Evolutionary conservation across 441 rosid species (phyloP).

Genomic region (Biscutella laevigata): DNA sequence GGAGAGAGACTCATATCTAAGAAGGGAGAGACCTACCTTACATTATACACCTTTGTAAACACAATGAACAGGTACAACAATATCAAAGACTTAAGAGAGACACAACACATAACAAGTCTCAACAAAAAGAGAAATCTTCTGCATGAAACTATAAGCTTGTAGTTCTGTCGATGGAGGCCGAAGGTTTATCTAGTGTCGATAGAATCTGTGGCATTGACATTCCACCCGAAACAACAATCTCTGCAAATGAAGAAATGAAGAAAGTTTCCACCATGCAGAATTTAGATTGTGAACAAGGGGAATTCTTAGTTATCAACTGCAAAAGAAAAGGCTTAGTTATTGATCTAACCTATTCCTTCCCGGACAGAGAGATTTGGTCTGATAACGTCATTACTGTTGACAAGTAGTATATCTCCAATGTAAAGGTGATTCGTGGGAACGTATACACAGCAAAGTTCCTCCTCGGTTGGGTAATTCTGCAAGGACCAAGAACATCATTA

Average conservation of each 20-base stretch:
- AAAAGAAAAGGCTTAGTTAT: too few relatives aligned
- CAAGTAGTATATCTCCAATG: conserved; percentile 78
- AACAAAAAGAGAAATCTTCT: not conserved
- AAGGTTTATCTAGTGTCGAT: conserved; percentile 48
- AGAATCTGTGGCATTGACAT: conserved; percentile 97
- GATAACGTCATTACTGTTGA: conserved; percentile 70
- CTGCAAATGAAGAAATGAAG: conserved; percentile 35
- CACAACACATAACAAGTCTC: conserved; percentile 9
- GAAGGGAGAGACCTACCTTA: conserved; percentile 16
- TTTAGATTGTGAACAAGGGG: too few relatives aligned
- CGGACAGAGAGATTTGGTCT: conserved; percentile 82
- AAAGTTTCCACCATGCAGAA: too few relatives aligned
- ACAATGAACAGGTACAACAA: conserved; percentile 19
- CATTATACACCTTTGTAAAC: conserved; percentile 26
- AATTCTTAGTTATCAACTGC: too few relatives aligned
- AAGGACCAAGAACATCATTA: conserved; percentile 2
- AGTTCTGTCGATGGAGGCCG: conserved; percentile 39
- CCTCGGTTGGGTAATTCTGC: conserved; percentile 77
- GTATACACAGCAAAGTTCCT: conserved; percentile 77
- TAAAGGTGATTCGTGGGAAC: conserved; percentile 92
- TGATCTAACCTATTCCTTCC: conserved; percentile 94
- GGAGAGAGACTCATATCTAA: conserved; percentile 9
- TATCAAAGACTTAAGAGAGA: conserved; percentile 1
- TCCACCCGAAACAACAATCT: conserved; percentile 92
- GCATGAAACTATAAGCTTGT: conserved; percentile 21